Conservation (phyloP, 768 basidiomycete genomes). For the Tulasnella sp. region DNA sequence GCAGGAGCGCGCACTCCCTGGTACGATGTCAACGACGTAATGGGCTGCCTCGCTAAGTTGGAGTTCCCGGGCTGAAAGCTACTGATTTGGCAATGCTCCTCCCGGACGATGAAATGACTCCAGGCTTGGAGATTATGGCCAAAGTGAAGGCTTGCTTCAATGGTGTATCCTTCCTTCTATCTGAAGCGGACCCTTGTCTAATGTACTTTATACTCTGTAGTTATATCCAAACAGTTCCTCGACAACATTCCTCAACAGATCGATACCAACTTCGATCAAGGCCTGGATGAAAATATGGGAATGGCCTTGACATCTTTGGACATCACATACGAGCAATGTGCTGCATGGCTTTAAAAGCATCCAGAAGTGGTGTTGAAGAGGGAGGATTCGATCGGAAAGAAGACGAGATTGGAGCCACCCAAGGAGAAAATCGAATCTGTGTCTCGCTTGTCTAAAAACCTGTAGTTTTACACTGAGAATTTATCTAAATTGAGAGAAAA, state of each 20-base stretch:
- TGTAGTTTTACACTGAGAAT: too few relatives aligned
- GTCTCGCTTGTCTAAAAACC: too few relatives aligned
- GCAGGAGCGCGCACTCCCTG: neutral
- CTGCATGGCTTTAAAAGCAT: neutral
- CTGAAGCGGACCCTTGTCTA: neutral
- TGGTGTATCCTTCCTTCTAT: constrained; percentile 32
- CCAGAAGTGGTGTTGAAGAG: neutral
- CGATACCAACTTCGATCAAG: constrained; percentile 45
- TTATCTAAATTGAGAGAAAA: too few relatives aligned
- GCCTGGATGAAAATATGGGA: constrained; percentile 34
- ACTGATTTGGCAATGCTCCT: constrained; percentile 20
- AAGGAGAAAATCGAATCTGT: too few relatives aligned
- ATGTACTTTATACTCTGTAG: constrained; percentile 25
- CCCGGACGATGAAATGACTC: neutral
- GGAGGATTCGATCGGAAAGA: neutral
- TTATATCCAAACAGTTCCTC: constrained; percentile 47
- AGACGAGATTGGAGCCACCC: too few relatives aligned
- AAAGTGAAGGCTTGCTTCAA: constrained; percentile 65
- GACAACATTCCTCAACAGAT: constrained; percentile 49
- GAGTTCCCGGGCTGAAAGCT: constrained; percentile 38
- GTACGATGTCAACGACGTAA: neutral
- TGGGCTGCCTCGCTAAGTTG: constrained; percentile 28
- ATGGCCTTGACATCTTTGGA: constrained; percentile 42
- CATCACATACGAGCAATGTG: constrained; percentile 37
- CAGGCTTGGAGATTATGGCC: constrained; percentile 49